Evolutionary conservation across 2,329 filamentous ascomycete genomes (phyloP), one percentile per base, ranked within the genome.

Genomic region (Colletotrichum spaethianum): DNA sequence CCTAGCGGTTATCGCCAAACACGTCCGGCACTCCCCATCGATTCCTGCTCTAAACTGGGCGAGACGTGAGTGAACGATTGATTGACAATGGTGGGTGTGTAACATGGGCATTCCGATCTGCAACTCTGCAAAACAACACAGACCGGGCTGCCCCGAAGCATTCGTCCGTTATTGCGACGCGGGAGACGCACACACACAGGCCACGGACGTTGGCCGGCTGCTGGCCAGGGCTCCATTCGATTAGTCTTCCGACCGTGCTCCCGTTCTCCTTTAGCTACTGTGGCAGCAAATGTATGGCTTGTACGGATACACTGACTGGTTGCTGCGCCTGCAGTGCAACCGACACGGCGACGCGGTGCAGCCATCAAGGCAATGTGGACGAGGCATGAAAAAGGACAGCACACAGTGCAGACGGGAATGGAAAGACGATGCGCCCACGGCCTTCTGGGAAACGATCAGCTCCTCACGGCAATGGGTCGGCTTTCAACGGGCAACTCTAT

Each of bases 401-500:
- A 33, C 56, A 71, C 57, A 68, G 69, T 68, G 64, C 46, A 67
- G 26, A 56, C 46, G 33, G 46, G 28, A 65, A 23, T 59, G 50
- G 50, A 63, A 56, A 57, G 33, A 26, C n/a, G 33, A 61, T 16
- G 53, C 56, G 40, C 68, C 56, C 56, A 57, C 48, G 23, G 55
- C 38, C 38, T 26, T 40, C 31, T 50, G 63, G 63, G 68, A 56
- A 59, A 68, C 44, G 50, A 72, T 70, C 70, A 72, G 70, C 65
- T 64, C 44, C 48, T 52, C 26, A 11, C 48, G 69, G 60, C 60
- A 61, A n/a, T 60, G 66, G 44, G 60, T 63, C 70, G 60, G 66
- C 70, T 70, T 65, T 69, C 60, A 70, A 67, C 53, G 59, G 66
- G 44, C 59, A 72, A 72, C 70, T 72, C 66, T 72, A 70, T 70